Base-by-base conservation (phyloP, 23 red algal species). In the Chondrus crispus region DNA sequence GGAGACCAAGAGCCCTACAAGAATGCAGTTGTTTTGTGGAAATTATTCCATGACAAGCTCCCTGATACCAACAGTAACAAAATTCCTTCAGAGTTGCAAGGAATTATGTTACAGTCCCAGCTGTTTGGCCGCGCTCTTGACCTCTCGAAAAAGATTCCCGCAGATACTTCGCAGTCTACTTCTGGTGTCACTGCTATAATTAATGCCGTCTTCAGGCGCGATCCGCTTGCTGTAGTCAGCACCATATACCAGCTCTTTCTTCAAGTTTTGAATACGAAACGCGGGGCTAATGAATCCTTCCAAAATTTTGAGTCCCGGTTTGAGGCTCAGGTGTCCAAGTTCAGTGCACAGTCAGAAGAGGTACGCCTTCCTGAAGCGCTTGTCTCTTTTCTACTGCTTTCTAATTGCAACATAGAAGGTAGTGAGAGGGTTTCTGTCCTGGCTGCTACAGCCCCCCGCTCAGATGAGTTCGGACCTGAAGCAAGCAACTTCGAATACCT, bases 61-160 rank as follows among this genome's bases (percentile, higher is more conserved):
- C 78, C 78, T 4, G 78, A 82, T 82, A 36, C 78, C n/a, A 82
- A 82, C 51, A 60, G 46, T 4, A 60, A 9, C 78, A 82, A 82
- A 28, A 82, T 82, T 30, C 33, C 48, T 20, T 55, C 45, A 20
- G 11, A n/a, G 33, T 41, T 58, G 30, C 78, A 82, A 82, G 78
- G 78, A 30, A n/a, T 82, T 66, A 45, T 82, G 46, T 62, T 82
- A 4, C 32, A 58, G 28, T 82, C 78, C 24, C 78, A 82, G 33
- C 24, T 82, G 5, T 82, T 35, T 62, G 78, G 78, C 13, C 24
- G 24, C 52, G 39, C 78, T 40, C 28, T 45, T 22, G 78, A 58
- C 55, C 46, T 82, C 5, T 82, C 32, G 28, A n/a, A 14, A 47
- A 40, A 53, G 46, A 28, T 82, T 36, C 45, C 78, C 13, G 28